phyloP scores from a whole-genome alignment of 768 basidiomycete species.

The Pluteus cervinus region DNA sequence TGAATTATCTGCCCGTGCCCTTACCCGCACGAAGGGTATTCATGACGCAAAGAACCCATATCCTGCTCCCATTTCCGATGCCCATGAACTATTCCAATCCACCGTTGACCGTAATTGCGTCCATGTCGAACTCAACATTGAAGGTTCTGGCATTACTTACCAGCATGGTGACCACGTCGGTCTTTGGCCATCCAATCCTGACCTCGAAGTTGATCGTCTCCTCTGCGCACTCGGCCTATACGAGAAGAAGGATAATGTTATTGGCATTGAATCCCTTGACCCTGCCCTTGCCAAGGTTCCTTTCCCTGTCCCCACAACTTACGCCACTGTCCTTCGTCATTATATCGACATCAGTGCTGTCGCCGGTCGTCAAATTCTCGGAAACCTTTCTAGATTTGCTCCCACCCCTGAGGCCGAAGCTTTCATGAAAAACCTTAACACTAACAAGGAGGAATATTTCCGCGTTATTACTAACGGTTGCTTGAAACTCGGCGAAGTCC shows the following conservation, averaged over 20 bases:
- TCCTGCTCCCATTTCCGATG: conserved; percentile 70
- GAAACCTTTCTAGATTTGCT: conserved; percentile 81
- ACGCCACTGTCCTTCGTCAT: conserved; percentile 87
- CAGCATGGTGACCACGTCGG: conserved; percentile 98
- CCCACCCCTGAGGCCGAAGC: conserved; percentile 74
- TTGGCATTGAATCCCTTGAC: conserved; percentile 94
- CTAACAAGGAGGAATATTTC: conserved; percentile 84
- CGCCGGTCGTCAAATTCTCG: conserved; percentile 91
- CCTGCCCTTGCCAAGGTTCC: conserved; percentile 97
- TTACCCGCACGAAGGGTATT: conserved; percentile 90
- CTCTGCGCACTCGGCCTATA: conserved; percentile 81
- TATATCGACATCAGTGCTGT: conserved; percentile 97
- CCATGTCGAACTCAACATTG: conserved; percentile 89
- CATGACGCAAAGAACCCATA: conserved; percentile 98
- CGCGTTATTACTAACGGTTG: conserved; percentile 72
- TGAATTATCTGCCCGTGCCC: conserved; percentile 91
- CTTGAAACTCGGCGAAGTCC: conserved; percentile 88
- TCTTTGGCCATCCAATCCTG: conserved; percentile 94
- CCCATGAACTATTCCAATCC: conserved; percentile 81
- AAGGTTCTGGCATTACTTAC: conserved; percentile 96
- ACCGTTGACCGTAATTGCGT: conserved; percentile 83
- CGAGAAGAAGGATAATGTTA: conserved; percentile 74
- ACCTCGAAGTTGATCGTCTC: conserved; percentile 85
- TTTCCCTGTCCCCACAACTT: conserved; percentile 96
- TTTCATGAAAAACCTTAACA: conserved; percentile 68